A percentile compares a stretch with the other conserved stretches of the same genome.
Evolutionary conservation across 169 alveolate species (phyloP).

Genomic region (Perkinsus olseni): DNA sequence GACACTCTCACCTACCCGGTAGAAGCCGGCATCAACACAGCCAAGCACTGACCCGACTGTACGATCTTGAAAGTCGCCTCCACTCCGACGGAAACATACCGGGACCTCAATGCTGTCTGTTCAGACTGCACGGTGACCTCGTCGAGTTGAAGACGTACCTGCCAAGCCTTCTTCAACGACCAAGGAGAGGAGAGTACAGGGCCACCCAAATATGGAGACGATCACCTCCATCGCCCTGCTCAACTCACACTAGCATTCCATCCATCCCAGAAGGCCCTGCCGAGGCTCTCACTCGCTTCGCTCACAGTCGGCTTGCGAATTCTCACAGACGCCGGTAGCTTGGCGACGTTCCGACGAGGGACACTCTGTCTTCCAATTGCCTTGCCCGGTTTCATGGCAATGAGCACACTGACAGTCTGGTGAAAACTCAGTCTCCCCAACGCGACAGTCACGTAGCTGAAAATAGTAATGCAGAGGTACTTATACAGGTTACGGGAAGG

Average conservation of each 20-base stretch:
- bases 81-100: not conserved
- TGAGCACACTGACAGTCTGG: not conserved
- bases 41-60: not conserved
- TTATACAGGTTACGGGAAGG: too few species aligned
- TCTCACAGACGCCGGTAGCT: not conserved
- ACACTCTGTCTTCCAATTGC: not conserved
- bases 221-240: too few species aligned
- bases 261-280: not conserved
- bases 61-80: not conserved
- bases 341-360: not conserved
- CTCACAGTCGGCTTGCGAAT: not conserved
- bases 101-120: not conserved
- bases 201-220: too few species aligned
- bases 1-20: not conserved
- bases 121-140: not conserved
- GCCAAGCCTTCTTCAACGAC: too few species aligned
- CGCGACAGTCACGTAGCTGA: too few species aligned
- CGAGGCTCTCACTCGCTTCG: not conserved
- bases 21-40: not conserved
- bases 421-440: too few species aligned
- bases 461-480: too few species aligned
- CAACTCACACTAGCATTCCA: not conserved
- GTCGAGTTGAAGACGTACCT: not conserved
- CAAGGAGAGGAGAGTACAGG: too few species aligned
- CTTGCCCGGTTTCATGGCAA: not conserved